Percentiles rank a stretch among this genome's conserved stretches.
These are phyloP conservation scores for Rhizopus sp. DNA, from an alignment of 371 early-diverging fungal species.

Conservation along the genomic window DNA sequence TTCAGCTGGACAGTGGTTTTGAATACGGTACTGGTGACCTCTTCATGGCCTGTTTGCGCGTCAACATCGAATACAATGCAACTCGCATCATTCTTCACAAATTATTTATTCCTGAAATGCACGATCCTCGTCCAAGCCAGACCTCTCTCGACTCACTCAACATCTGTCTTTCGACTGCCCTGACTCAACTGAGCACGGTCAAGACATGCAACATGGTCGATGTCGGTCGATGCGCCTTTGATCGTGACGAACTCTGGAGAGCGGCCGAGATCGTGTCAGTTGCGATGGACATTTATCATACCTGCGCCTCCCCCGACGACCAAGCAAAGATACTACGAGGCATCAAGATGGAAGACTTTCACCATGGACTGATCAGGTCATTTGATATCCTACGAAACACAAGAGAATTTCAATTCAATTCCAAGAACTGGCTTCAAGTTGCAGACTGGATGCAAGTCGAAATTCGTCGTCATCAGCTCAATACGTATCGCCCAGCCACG, in stretches of 20 bases:
- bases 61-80: slow-evolving; percentile 53
- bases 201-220: slow-evolving; percentile 31
- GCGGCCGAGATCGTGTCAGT: slow-evolving; percentile 41
- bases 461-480: slow-evolving; percentile 38
- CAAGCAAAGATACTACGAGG: slow-evolving; percentile 25
- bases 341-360: slow-evolving; percentile 27
- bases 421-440: slow-evolving; percentile 41
- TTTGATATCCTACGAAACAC: slow-evolving; percentile 32
- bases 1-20: slow-evolving; percentile 47
- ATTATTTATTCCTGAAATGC: slow-evolving; percentile 44
- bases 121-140: slow-evolving; percentile 34
- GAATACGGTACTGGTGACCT: slow-evolving; percentile 47
- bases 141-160: slow-evolving; percentile 45
- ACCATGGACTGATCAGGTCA: slow-evolving; percentile 33
- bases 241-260: slow-evolving; percentile 50
- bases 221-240: slow-evolving; percentile 43
- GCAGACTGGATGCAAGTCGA: slow-evolving; percentile 47
- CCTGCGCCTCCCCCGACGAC: slow-evolving; percentile 29
- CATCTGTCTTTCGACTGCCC: slow-evolving; percentile 37
- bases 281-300: slow-evolving; percentile 40
- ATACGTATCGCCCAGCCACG: background rate
- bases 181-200: slow-evolving; percentile 34
- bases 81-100: slow-evolving; percentile 51
- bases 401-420: slow-evolving; percentile 28
- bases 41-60: slow-evolving; percentile 38